A percentile compares a stretch with the other conserved stretches of the same genome.
These are phyloP conservation scores for Casuarina equisetifolia DNA, from an alignment of 306 rosid genomes.

Conservation along the genomic window DNA sequence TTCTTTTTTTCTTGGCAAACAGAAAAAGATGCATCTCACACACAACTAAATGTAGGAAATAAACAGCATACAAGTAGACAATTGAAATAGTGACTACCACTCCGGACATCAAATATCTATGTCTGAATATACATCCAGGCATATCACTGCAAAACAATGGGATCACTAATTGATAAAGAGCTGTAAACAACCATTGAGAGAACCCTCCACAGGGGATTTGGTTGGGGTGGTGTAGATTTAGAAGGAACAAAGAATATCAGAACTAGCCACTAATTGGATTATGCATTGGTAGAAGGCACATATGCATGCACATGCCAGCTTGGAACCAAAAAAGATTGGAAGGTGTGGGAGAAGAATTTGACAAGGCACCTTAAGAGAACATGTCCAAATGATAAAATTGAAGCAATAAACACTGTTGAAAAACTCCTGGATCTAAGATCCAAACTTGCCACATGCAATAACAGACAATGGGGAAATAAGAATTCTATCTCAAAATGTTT, in stretches of 20 bases:
- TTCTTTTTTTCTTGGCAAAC: neutral
- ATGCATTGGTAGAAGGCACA: neutral
- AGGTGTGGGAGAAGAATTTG: neutral
- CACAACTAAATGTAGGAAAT: neutral
- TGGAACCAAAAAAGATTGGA: neutral
- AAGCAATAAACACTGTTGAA: neutral
- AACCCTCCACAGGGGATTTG: neutral
- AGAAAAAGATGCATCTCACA: neutral
- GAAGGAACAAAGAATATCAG: neutral
- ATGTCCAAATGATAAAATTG: neutral
- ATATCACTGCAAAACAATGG: neutral
- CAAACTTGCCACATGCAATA: constrained; percentile 21
- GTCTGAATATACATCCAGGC: neutral
- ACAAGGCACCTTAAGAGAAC: neutral
- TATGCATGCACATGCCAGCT: neutral
- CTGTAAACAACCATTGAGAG: neutral
- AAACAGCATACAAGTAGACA: neutral
- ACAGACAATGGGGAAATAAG: neutral
- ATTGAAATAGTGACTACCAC: neutral
- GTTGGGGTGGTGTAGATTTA: neutral
- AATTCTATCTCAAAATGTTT: constrained; percentile 4
- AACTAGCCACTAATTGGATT: neutral
- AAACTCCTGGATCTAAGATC: constrained; percentile 9
- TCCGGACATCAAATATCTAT: neutral
- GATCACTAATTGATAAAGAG: neutral